Evolutionary conservation across 2,329 filamentous ascomycete species (phyloP), one percentile per base, ranked within the genome.

Genomic region (Diplocarpon mali): DNA sequence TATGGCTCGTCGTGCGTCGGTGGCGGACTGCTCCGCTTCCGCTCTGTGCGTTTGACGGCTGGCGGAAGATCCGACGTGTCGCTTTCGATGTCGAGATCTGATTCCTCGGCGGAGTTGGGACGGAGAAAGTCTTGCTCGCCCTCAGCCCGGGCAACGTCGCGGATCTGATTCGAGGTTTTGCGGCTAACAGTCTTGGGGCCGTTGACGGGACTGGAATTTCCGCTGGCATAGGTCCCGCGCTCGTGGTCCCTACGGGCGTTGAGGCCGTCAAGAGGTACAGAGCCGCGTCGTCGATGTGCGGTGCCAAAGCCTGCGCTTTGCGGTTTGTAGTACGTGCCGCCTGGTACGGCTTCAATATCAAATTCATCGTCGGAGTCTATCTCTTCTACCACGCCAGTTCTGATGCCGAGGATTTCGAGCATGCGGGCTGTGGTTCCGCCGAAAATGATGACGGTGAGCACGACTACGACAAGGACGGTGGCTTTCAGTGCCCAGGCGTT

Each of bases 321-420:
- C 53, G 86, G 83, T 62, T 94, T 92, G 56, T 83, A 81, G 57
- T 89, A 93, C 10, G 55, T 59, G 24, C 51, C 55, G 35, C 57
- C 58, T 10, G 59, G 55, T 17, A 60, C 53, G 15, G 58, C 56
- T 49, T 63, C 92, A 50, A 95, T 98, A 62, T 98, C 92, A 58
- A 98, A 98, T 64, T 98, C 92, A 60, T 98, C 92, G 60, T 98
- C 92, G 36, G 87, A 95, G 62, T 98, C 92, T 36, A 94, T 85
- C 62, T 98, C 92, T 57, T 98, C 92, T 0, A 95, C 85, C 0
- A 98, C 90, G 0, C 92, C 92, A 0, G 90, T 98, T 45, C 87
- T 79, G 50, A 98, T 98, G n/a, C 88, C 85, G 13, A 96, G 69
- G 44, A 98, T 98, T 63, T 98, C 92, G 14, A 98, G 71, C 92